phyloP scores from a whole-genome alignment of 768 basidiomycete genomes.

The Gelatoporia subvermispora region DNA sequence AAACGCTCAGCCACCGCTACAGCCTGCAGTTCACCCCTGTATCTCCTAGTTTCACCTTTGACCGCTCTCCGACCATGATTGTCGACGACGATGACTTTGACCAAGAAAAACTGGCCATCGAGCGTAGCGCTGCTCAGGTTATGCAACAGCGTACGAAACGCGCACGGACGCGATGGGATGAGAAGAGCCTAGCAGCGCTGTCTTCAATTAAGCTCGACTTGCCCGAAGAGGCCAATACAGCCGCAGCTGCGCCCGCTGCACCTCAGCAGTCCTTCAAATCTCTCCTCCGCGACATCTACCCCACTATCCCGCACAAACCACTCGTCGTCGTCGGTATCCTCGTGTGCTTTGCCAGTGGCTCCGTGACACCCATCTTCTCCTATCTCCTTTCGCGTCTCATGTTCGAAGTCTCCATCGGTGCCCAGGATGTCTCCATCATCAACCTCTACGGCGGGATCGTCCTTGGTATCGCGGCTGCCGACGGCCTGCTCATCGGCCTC shows the following conservation, averaged over 20 bases:
- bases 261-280: slow-evolving; percentile 33
- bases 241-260: slow-evolving; percentile 12
- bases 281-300: slow-evolving; percentile 54
- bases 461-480: slow-evolving; percentile 66
- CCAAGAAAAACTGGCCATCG: slow-evolving; percentile 34
- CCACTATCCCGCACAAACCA: slow-evolving; percentile 70
- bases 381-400: slow-evolving; percentile 80
- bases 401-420: slow-evolving; percentile 69
- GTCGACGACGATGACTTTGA: slow-evolving; percentile 38
- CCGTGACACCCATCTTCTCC: slow-evolving; percentile 90
- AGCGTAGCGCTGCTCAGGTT: slow-evolving; percentile 27
- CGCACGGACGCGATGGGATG: slow-evolving; percentile 30
- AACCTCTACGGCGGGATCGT: slow-evolving; percentile 70
- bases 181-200: slow-evolving; percentile 14
- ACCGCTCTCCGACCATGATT: slow-evolving; percentile 21
- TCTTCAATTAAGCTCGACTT: slow-evolving; percentile 20
- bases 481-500: slow-evolving; percentile 69
- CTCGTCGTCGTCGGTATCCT: slow-evolving; percentile 66
- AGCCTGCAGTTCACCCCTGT: slow-evolving; percentile 69
- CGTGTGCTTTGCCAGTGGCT: slow-evolving; percentile 67
- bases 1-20: slow-evolving; percentile 32
- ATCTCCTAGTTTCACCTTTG: slow-evolving; percentile 35
- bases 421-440: slow-evolving; percentile 54
- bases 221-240: slow-evolving; percentile 20
- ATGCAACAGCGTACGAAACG: slow-evolving; percentile 20